Evolutionary conservation across 2,329 filamentous ascomycete species (phyloP), one percentile per base, ranked within the genome.

Genomic region (Pyricularia pennisetigena): DNA sequence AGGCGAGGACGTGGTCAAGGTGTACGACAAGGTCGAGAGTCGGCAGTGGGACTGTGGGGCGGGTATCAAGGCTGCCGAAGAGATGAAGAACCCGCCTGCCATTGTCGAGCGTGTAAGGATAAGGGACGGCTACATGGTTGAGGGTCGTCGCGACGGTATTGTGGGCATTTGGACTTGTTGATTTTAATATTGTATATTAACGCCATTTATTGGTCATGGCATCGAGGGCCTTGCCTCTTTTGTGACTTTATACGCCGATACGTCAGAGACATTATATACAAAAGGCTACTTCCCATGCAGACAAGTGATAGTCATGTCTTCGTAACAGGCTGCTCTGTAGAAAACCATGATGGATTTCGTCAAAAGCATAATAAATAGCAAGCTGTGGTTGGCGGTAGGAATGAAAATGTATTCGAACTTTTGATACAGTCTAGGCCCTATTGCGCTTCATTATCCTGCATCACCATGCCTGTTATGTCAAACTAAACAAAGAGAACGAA

Each of bases 21-120:
- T 99, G 69, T 99, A 98, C 80, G 95, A 99, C 81, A 98, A 98
- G 84, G 90, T 93, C 3, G 95, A 99, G 76, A 93, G 93, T 59
- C 84, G 92, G 70, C 95, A 98, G 78, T 99, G 95, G 95, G 93
- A 97, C 78, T 97, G 94, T 78, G 95, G 95, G 67, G 89, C 93
- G 2, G 94, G 94, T 49, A 87, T 91, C 65, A 85, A 83, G 3
- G 89, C 89, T 69, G 86, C 88, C 24, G 88, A 90, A 67, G 85
- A 88, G 68, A 87, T 85, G 14, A 88, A 86, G 72, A 83, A 81
- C 67, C 63, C 63, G 68, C 85, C 89, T 7, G 85, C 88, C 16
- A 83, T 90, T 68, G 89, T 99, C 24, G 94, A 98, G 79, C 88
- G 86, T 69, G 94, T 98, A 69, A 87, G 94, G 72, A 90, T 98